phyloP scores from a whole-genome alignment of 2,329 filamentous ascomycete genomes.

The Pseudogymnoascus sp. region DNA sequence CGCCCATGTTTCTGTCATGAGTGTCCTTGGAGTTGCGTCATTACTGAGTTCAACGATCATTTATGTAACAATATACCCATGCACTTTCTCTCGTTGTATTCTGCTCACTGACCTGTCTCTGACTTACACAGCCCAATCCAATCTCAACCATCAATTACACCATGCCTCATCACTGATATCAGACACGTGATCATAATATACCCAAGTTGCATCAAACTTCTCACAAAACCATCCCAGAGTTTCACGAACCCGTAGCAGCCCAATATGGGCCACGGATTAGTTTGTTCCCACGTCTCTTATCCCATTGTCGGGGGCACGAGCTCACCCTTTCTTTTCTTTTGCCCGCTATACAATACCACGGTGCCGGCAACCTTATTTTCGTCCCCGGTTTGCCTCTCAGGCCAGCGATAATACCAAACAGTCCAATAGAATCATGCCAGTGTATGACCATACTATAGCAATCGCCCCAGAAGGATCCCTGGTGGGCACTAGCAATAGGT shows the following conservation, averaged over 20 bases:
- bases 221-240: slow-evolving; percentile 8
- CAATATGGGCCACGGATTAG: neutral
- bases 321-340: neutral
- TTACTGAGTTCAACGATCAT: neutral
- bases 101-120: neutral
- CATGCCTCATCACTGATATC: neutral
- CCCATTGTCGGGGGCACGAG: neutral
- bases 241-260: neutral
- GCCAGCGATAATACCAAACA: neutral
- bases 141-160: neutral
- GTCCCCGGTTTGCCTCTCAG: neutral
- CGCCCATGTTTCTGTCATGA: neutral
- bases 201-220: neutral
- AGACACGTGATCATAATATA: neutral
- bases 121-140: neutral
- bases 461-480: neutral
- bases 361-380: neutral
- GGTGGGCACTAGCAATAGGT: neutral
- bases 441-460: neutral
- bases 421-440: neutral
- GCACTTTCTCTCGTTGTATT: neutral
- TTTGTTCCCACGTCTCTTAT: neutral
- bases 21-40: neutral
- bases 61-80: slow-evolving; percentile 8
- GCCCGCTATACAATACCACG: neutral